Base-by-base conservation (phyloP, 495 filamentous ascomycete species). In the Neurospora africana region DNA sequence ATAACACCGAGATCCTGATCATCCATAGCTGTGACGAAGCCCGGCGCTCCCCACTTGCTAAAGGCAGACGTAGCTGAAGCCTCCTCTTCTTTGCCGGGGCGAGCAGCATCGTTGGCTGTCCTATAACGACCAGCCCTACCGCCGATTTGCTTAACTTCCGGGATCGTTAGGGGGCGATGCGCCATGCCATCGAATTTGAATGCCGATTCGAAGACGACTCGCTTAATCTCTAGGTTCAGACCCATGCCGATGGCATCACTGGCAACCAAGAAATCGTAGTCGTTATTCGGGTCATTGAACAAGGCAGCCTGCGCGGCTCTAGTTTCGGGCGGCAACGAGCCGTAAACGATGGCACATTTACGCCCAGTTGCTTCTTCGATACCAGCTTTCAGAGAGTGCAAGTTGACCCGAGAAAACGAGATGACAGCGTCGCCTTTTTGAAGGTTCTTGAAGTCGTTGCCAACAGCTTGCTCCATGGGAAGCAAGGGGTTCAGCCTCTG, bases 181-280 rank as follows among this genome's bases (percentile, higher is more conserved):
- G 77, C 78, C 1, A 13, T 43, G 4, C 89, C 89, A 70, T 90
- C 83, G 65, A 84, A 88, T 78, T 97, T 99, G 68, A 84, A 79
- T 2, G 87, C 83, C 9, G 91, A 82, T 76, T 96, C 92, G 76
- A 99, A 98, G 70, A 99, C 87, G 73, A 99, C 84, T 41, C 95
- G 91, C 76, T 93, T 96, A 82, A 95, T 91, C 78, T 92, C 94
- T 83, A 99, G 78, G 80, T 99, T 99, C 38, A 99, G 82, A 2
- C 95, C 95, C 95, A 99, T 99, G 30, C 95, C 95, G 74, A 99
- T 93, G 30, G 95, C 95, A 79, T 99, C 95, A 75, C 93, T 97
- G 19, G 95, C 95, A 35, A 95, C 93, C 5, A 99, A 84, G 74
- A 90, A 94, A 75, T 99, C 94, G 79, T 97, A 99, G 43, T 97